Conservation (phyloP, 176 grass and related monocot genomes). For the Paspalum notatum region DNA sequence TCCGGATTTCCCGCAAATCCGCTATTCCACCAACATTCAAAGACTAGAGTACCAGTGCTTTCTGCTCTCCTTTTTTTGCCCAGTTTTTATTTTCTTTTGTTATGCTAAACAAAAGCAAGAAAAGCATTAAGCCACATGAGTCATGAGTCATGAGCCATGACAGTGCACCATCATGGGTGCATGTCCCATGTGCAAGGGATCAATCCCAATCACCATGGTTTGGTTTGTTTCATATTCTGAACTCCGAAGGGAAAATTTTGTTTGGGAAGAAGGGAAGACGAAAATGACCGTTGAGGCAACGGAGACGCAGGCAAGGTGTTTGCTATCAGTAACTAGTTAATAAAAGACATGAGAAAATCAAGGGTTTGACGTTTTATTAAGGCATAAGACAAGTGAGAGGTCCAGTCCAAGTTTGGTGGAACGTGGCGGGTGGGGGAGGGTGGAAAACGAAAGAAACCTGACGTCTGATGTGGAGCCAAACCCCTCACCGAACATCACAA, state of each 20-base stretch:
- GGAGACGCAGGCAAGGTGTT: not conserved
- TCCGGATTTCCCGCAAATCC: not conserved
- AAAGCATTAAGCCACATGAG: not conserved
- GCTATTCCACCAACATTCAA: not conserved
- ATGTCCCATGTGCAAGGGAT: conserved; percentile 41
- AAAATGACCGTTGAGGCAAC: not conserved
- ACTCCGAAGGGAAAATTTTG: rapidly evolving
- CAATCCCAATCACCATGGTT: conserved; percentile 20
- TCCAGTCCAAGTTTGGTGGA: conserved; percentile 53
- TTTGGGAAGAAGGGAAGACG: too few species aligned
- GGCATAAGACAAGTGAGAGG: conserved; percentile 55
- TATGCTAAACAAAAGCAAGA: not conserved
- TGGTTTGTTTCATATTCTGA: not conserved
- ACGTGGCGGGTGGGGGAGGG: not conserved
- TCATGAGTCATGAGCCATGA: conserved; percentile 26
- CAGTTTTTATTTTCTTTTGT: not conserved
- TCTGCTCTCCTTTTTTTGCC: not conserved
- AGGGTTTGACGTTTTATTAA: conserved; percentile 22
- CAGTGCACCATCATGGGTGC: not conserved
- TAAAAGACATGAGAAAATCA: not conserved
- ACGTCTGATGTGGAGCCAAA: conserved; percentile 35
- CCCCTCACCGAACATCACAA: conserved; percentile 46
- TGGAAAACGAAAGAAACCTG: conserved; percentile 43
- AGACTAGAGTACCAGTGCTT: not conserved
- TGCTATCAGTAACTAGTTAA: not conserved